Base-by-base conservation (phyloP, 805 yeast species). In the Teunomyces atbi region DNA sequence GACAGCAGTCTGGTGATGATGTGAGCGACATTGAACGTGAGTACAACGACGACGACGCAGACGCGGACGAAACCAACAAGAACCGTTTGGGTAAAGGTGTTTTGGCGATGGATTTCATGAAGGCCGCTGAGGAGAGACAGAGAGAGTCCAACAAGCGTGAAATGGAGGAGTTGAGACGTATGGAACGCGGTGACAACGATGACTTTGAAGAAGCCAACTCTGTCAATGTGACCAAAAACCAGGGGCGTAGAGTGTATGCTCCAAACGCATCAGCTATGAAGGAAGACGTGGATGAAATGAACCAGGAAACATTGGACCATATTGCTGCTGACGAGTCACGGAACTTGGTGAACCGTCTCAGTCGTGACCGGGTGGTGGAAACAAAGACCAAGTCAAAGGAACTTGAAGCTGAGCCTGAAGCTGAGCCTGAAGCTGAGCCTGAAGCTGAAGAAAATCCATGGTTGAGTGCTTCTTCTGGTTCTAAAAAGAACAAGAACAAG, bases 31-130 rank as follows among this genome's bases (percentile, higher is more conserved):
- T 76, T n/a, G 76, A 74, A 45, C 51, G 53, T 13, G 76, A 69
- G n/a, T 66, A 67, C 47, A 59, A 50, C 10, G 61, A 65, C 5
- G 71, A 66, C 21, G 61, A 66, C n/a, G 61, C 64, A 6, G 75
- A 65, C 8, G 68, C 58, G 6, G 75, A 68, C 10, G 57, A 56
- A 2, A 62, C 64, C 28, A 65, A 70, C 27, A 53, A 62, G 19
- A 50, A 49, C 7, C 76, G 72, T 38, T 64, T 83, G n/a, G 91
- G 94, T 16, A 92, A 91, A 64, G 97, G 98, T 45, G 84, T 92
- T 16, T 69, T 92, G 77, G 85, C 83, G 41, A 94, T 94, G 98
- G 96, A 91, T 54, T 92, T 92, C 65, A 92, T 92, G 98, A 84
- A 77, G 54, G 86, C 85, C 49, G 98, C 98, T 1, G 96, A 85